These are phyloP conservation scores for Euphorbia schlechtendalii DNA, from an alignment of 441 rosid genomes.

Conservation along the genomic window DNA sequence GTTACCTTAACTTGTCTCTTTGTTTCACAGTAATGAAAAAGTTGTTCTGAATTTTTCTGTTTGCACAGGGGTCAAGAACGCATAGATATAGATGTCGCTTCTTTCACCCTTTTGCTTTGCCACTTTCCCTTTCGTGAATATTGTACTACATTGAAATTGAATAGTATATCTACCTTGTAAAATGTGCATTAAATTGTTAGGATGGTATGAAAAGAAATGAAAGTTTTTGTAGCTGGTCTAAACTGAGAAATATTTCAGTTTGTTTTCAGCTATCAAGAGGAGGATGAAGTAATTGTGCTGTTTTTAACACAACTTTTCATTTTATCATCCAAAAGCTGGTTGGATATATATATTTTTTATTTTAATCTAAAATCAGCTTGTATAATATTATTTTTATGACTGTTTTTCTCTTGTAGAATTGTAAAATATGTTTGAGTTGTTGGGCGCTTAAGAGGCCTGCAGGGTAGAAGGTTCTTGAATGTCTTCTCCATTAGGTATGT, in stretches of 20 bases:
- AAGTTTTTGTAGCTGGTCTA: background rate
- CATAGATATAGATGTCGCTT: constrained; percentile 47
- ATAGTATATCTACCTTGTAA: background rate
- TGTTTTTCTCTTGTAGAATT: constrained; percentile 34
- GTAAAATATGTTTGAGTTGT: constrained; percentile 85
- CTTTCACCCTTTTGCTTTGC: background rate
- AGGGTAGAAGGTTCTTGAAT: constrained; percentile 64
- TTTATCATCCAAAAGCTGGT: background rate
- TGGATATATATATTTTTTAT: background rate
- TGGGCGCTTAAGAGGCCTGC: constrained; percentile 76
- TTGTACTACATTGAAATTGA: too few relatives aligned
- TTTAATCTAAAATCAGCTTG: background rate
- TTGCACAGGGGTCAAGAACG: constrained; percentile 75
- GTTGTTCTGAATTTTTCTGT: too few relatives aligned
- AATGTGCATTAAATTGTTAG: background rate
- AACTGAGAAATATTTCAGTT: constrained; percentile 5
- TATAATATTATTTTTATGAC: constrained; percentile 3
- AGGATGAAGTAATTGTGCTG: background rate
- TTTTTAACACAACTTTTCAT: background rate
- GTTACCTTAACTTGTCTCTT: background rate
- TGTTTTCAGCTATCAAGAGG: background rate
- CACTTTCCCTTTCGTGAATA: background rate
- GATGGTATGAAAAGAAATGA: background rate
- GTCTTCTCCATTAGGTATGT: constrained; percentile 68
- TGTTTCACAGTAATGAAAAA: constrained; percentile 4